Base-by-base conservation (phyloP, 1,284 basidiomycete species). In the Pterulicium gracile region DNA sequence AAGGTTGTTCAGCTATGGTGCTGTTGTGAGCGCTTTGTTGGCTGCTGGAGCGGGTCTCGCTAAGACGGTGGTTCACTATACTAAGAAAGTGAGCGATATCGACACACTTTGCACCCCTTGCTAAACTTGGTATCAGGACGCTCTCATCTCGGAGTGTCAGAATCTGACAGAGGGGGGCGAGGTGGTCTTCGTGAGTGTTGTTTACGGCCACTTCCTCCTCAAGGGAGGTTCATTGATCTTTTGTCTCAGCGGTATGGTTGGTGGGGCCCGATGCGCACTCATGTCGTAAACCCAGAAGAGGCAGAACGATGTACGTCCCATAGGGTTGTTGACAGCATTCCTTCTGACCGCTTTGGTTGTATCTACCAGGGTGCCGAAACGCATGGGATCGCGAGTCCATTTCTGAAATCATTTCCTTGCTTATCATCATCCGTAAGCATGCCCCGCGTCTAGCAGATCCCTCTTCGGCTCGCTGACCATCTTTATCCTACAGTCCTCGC, bases 41-140 rank as follows among this genome's bases (percentile, higher is more conserved):
- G 67, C 81, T 19, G 54, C 73, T 7, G 81, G 61, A 0, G 64
- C 73, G 1, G 76, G 74, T 3, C 61, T 87, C 45, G 55, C 85
- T 45, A 65, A 72, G 14, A 65, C 79, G 4, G 60, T 87, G 4
- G 62, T 75, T 1, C 87, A 89, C 56, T 88, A 86, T 59, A 63
- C 67, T 1, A 69, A 73, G 57, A 85, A 89, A 74, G 79, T 72
- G 49, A 3, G 61, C 46, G 34, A 58, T 54, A 24, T 14, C 51
- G 57, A 13, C 24, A 4, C 7, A 17, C 13, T 2, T 39, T 20
- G 34, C 22, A 3, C 21, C 20, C 4, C 45, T 48, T 35, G 42
- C 21, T 43, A 22, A 39, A 40, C n/a, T 18, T 12, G 39, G n/a
- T 5, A 15, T 1, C 46, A 79, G 79, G 60, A 63, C 41, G 69